Conservation (phyloP, 2,329 filamentous ascomycete genomes). For the Thermoascus crustaceus region DNA sequence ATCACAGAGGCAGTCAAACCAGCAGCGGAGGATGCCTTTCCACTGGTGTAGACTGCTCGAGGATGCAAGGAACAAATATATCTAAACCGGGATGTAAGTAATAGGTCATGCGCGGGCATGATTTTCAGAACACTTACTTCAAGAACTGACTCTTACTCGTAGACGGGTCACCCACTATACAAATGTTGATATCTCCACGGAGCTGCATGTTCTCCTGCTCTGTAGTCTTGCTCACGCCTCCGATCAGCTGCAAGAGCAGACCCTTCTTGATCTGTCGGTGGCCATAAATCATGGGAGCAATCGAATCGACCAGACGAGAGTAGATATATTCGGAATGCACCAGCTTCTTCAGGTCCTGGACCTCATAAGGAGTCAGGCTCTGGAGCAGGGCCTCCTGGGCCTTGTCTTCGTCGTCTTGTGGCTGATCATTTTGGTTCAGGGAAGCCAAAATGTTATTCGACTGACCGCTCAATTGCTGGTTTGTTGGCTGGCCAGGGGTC, state of each 20-base stretch:
- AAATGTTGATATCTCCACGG: constrained; percentile 97
- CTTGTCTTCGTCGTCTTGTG: constrained; percentile 70
- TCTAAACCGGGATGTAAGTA: constrained; percentile 19
- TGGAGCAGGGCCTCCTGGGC: constrained; percentile 81
- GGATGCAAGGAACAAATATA: constrained; percentile 97
- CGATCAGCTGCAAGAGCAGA: constrained; percentile 84
- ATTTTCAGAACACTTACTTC: constrained; percentile 47
- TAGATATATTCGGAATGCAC: constrained; percentile 96
- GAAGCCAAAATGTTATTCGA: constrained; percentile 78
- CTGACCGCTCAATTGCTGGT: constrained; percentile 61
- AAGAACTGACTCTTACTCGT: constrained; percentile 97
- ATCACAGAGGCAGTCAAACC: constrained; percentile 95
- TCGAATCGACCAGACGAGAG: constrained; percentile 79
- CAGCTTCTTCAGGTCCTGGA: constrained; percentile 84
- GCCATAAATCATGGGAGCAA: constrained; percentile 94
- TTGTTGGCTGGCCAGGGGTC: constrained; percentile 65
- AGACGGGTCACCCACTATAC: constrained; percentile 92
- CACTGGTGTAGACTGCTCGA: constrained; percentile 92
- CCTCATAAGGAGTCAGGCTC: constrained; percentile 77
- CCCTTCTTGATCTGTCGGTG: constrained; percentile 98
- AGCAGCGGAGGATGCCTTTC: constrained; percentile 92
- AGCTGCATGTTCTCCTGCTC: constrained; percentile 83
- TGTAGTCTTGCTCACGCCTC: constrained; percentile 87
- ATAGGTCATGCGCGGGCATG: constrained; percentile 1
- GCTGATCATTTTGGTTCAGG: constrained; percentile 62